Base-by-base conservation (phyloP, 164 flowering plant genomes). In the Nelumbo lutea region DNA sequence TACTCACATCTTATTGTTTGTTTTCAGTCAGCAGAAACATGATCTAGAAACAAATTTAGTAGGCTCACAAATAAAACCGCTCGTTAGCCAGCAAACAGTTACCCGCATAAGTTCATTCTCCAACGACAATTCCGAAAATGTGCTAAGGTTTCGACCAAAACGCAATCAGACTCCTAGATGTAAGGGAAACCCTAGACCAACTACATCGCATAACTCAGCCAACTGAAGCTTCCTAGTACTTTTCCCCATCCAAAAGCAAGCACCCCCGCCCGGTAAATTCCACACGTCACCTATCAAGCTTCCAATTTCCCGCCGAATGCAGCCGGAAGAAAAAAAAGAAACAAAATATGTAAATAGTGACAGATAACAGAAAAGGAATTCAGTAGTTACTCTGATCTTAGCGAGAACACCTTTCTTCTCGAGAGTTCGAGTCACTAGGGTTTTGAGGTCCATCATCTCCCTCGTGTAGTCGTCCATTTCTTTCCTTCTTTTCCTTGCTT, bases 391-490 rank as follows among this genome's bases (percentile, higher is more conserved):
- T 76, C 98, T 87, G 88, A 93, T 93, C 92, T 88, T 93, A 69
- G 98, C 98, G 63, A 93, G 94, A 55, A 93, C 96, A 59, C 98
- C 98, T 68, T 93, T 93, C 87, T 93, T 93, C 77, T 93, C 98
- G 27, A 93, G 90, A 62, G 96, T 91, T 64, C 97, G 90, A 59
- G 98, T 93, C 70, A 93, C 96, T 9, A 93, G 94, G 79, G 97
- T 93, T 73, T 93, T 93, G 51, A 93, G 89, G 79, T 93, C 98
- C 98, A 93, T 90, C 98, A 93, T 88, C 76, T 93, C 97, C 77
- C 98, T 73, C 40, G 98, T 86, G 75, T 93, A 93, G 71, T 93
- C 98, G 78, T 93, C 98, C 98, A 93, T 93, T 38, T 73, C 71
- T 14, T 6, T 61, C 7, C n/a, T 15, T 38, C 9, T 14, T 9